phyloP scores from a whole-genome alignment of 352 stramenopile genomes.

The Phytophthora fragariae region DNA sequence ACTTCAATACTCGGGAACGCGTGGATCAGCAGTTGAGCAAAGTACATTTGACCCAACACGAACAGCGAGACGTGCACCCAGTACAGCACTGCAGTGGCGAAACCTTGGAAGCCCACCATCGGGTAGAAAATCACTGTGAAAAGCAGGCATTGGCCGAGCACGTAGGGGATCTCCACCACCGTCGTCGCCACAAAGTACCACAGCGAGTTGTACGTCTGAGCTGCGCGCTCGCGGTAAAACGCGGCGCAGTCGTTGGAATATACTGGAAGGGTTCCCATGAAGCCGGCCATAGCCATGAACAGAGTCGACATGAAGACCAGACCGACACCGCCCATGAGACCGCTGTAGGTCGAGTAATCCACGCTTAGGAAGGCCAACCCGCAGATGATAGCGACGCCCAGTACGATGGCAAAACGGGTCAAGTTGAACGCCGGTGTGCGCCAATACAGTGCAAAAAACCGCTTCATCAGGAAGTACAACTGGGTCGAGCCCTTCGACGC shows the following conservation, averaged over 20 bases:
- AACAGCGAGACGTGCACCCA: conserved; percentile 18
- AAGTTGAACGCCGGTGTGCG: conserved; percentile 76
- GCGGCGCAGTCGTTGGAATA: conserved; percentile 16
- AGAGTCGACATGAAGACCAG: conserved; percentile 81
- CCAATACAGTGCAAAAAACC: conserved; percentile 37
- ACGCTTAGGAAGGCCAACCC: conserved; percentile 23
- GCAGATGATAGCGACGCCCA: conserved; percentile 28
- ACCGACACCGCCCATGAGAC: conserved; percentile 18
- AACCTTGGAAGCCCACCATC: conserved; percentile 21
- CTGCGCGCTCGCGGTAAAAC: conserved; percentile 26
- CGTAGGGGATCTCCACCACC: conserved; percentile 21
- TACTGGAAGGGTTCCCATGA: conserved; percentile 52
- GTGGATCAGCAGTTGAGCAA: conserved; percentile 23
- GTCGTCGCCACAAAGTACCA: conserved; percentile 30
- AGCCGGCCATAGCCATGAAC: conserved; percentile 73
- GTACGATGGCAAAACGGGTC: conserved; percentile 22
- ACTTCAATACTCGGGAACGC: conserved; percentile 25
- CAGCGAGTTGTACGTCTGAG: conserved; percentile 26
- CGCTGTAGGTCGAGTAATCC: conserved; percentile 34
- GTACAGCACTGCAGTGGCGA: conserved; percentile 21
- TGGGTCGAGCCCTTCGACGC: conserved; percentile 29
- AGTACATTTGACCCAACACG: conserved; percentile 25
- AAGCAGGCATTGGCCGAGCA: conserved; percentile 14
- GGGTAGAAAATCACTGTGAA: conserved; percentile 23
- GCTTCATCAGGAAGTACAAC: conserved; percentile 51